phyloP scores from a whole-genome alignment of 2,329 filamentous ascomycete species.

The Alternaria infectoria region DNA sequence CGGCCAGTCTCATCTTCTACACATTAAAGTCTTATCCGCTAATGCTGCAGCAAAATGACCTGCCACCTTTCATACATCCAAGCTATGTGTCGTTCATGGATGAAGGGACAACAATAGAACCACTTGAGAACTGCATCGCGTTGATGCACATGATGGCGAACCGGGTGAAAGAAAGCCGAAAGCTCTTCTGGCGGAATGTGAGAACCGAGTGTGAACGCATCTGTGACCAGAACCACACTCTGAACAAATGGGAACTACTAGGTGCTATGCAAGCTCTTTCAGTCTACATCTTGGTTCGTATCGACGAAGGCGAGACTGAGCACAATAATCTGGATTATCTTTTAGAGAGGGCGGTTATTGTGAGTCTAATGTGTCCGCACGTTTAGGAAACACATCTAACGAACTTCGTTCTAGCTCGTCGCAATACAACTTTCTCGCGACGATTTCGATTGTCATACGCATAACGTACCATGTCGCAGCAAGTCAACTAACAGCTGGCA shows the following conservation, averaged over 20 bases:
- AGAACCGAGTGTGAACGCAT: conserved; percentile 49
- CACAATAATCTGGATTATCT: conserved; percentile 51
- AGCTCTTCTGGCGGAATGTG: conserved; percentile 56
- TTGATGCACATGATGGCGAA: conserved; percentile 51
- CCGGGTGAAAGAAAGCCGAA: conserved; percentile 43
- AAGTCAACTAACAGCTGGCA: conserved; percentile 11
- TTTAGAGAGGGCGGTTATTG: neutral
- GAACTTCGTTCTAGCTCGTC: neutral
- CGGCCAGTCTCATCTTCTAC: conserved; percentile 47
- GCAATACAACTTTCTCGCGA: neutral
- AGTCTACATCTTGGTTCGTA: conserved; percentile 52
- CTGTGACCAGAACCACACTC: conserved; percentile 1
- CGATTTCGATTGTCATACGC: neutral
- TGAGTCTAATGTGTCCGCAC: neutral
- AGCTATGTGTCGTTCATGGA: conserved; percentile 26
- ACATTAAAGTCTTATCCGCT: conserved; percentile 54
- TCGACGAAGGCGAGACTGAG: conserved; percentile 55
- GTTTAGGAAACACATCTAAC: neutral
- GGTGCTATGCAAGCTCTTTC: conserved; percentile 54
- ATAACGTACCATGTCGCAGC: neutral
- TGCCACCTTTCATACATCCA: conserved; percentile 55
- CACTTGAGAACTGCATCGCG: conserved; percentile 52
- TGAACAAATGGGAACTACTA: conserved; percentile 50
- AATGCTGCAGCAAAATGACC: conserved; percentile 47
- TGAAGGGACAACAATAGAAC: conserved; percentile 40